phyloP scores from a whole-genome alignment of 2,329 filamentous ascomycete species.

The Claviceps sp. region DNA sequence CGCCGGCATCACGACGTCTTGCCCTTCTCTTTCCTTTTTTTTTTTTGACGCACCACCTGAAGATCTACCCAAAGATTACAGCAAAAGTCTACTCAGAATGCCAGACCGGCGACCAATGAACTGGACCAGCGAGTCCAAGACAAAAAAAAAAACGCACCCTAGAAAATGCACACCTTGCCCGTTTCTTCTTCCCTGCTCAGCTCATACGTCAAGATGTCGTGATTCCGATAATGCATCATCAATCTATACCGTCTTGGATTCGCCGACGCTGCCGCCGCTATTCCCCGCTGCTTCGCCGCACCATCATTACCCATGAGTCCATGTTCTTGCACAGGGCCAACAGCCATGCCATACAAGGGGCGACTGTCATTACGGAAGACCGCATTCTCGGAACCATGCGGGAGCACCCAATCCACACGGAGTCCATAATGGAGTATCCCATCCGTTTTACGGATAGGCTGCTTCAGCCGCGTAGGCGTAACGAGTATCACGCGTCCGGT shows the following conservation, averaged over 20 bases:
- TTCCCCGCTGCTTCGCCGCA: slow-evolving; percentile 7
- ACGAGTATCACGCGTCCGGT: slow-evolving; percentile 52
- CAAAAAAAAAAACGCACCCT: slow-evolving; percentile 2
- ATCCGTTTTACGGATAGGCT: slow-evolving; percentile 9
- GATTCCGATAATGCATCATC: slow-evolving; percentile 59
- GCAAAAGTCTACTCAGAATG: no score
- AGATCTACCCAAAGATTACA: no score
- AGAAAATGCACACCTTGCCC: slow-evolving; percentile 23
- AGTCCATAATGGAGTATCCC: slow-evolving; percentile 27
- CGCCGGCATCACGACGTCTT: not conserved
- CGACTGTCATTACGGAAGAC: slow-evolving; percentile 27
- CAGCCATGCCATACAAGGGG: slow-evolving; percentile 52
- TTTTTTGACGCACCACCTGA: no score
- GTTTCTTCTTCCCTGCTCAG: slow-evolving; percentile 31
- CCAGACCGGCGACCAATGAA: no score
- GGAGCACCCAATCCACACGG: slow-evolving; percentile 40
- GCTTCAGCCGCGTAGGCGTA: slow-evolving; percentile 30
- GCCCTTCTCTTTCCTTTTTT: no score
- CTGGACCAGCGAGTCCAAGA: no score
- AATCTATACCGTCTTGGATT: slow-evolving; percentile 45
- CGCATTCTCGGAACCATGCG: slow-evolving; percentile 32
- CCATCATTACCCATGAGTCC: slow-evolving; percentile 6
- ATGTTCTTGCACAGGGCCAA: slow-evolving; percentile 46
- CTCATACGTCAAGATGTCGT: slow-evolving; percentile 58
- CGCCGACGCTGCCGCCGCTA: slow-evolving; percentile 7